Percentiles rank a stretch among this genome's conserved stretches.
Evolutionary conservation across 2,329 filamentous ascomycete genomes (phyloP).

Genomic region (Penicillium sp.): DNA sequence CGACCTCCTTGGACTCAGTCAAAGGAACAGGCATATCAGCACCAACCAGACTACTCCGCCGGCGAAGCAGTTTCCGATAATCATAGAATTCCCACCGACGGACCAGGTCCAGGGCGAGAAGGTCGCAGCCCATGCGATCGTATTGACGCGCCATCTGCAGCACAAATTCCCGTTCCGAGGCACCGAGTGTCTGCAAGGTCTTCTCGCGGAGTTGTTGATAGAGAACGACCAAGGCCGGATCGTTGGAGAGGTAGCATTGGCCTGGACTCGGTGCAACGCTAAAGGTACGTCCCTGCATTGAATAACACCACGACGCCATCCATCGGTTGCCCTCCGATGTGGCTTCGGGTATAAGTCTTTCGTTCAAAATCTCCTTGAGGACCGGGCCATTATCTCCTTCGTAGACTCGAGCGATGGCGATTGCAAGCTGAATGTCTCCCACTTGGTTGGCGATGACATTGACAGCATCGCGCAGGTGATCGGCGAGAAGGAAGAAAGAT

Average conservation of each 20-base stretch:
- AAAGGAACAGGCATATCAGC: slow-evolving; percentile 54
- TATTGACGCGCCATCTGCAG: slow-evolving; percentile 79
- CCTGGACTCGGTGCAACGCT: too few relatives aligned
- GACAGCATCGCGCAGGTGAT: slow-evolving; percentile 76
- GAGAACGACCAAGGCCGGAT: slow-evolving; percentile 79
- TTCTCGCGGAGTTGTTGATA: slow-evolving; percentile 81
- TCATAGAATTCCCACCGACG: slow-evolving; percentile 55
- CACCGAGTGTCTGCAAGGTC: slow-evolving; percentile 79
- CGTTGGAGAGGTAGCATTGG: slow-evolving; percentile 75
- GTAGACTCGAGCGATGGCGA: slow-evolving; percentile 81
- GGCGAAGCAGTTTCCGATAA: slow-evolving; percentile 62
- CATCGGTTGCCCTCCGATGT: slow-evolving; percentile 80
- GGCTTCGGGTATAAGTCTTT: slow-evolving; percentile 72
- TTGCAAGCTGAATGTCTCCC: slow-evolving; percentile 80
- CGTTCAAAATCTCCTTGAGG: slow-evolving; percentile 66
- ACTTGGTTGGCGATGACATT: slow-evolving; percentile 82
- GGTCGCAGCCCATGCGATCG: slow-evolving; percentile 86
- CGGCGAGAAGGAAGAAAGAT: slow-evolving; percentile 88
- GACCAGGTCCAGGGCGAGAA: slow-evolving; percentile 76
- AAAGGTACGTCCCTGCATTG: slow-evolving; percentile 81
- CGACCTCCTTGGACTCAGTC: slow-evolving; percentile 43
- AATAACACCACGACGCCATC: slow-evolving; percentile 93
- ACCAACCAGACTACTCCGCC: slow-evolving; percentile 72
- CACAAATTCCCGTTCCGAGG: slow-evolving; percentile 85
- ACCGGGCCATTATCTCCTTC: slow-evolving; percentile 77